Evolutionary conservation across 2,329 filamentous ascomycete genomes (phyloP).

Genomic region (Cryphonectria radicalis): DNA sequence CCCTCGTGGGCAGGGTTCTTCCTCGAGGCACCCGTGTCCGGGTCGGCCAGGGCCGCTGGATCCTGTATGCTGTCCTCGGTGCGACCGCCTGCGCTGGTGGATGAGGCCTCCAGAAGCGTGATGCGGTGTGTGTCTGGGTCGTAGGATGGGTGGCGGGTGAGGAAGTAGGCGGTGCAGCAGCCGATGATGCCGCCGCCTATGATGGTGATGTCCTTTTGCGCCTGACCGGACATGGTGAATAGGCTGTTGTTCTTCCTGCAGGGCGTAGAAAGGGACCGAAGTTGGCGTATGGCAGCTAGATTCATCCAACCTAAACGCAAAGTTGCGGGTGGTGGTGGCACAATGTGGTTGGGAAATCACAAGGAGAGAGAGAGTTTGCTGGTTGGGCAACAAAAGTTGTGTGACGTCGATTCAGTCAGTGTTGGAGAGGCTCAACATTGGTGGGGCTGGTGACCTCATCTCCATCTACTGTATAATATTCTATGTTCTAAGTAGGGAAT

Average conservation of each 20-base stretch:
- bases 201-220: slow-evolving; percentile 32
- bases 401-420: slow-evolving; percentile 4
- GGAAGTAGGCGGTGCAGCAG: slow-evolving; percentile 73
- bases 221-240: neutral
- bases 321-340: neutral
- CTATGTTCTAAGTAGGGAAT: no score
- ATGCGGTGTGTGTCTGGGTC: slow-evolving; percentile 67
- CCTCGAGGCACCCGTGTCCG: slow-evolving; percentile 31
- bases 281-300: neutral
- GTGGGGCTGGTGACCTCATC: slow-evolving; percentile 18
- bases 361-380: neutral
- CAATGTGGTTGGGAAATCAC: neutral
- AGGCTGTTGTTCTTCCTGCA: neutral
- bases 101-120: slow-evolving; percentile 66
- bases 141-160: slow-evolving; percentile 72
- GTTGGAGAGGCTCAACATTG: slow-evolving; percentile 8
- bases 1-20: slow-evolving; percentile 40
- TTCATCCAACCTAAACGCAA: neutral
- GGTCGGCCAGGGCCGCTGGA: slow-evolving; percentile 38
- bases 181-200: slow-evolving; percentile 77
- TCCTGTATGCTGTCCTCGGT: slow-evolving; percentile 40
- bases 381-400: neutral
- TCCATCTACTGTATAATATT: no score
- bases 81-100: slow-evolving; percentile 42
- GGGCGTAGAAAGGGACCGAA: neutral